phyloP scores from a whole-genome alignment of 768 basidiomycete genomes.

The Cystoderma amianthinum region DNA sequence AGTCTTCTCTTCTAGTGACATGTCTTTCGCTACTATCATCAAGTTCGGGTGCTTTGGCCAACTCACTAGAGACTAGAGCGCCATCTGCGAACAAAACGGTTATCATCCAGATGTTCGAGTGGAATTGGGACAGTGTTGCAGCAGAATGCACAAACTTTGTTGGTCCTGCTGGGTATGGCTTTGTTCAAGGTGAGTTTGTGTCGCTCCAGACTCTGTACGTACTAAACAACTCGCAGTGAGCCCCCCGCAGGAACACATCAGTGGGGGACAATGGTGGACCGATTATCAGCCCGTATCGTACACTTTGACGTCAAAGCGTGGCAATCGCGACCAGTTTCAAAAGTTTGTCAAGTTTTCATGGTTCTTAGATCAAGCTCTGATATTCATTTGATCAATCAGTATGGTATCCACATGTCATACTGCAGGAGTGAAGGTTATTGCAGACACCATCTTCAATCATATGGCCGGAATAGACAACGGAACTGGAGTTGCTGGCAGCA shows the following conservation, averaged over 20 bases:
- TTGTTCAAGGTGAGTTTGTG: constrained; percentile 49
- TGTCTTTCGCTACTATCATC: background rate
- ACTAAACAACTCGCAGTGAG: constrained; percentile 24
- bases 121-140: constrained; percentile 56
- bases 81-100: constrained; percentile 33
- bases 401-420: constrained; percentile 45
- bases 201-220: background rate
- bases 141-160: constrained; percentile 59
- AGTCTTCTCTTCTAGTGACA: background rate
- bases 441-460: constrained; percentile 59
- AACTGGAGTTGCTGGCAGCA: constrained; percentile 39
- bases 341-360: constrained; percentile 11
- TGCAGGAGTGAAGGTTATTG: constrained; percentile 50
- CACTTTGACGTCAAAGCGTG: constrained; percentile 58
- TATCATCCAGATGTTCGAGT: constrained; percentile 69
- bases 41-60: background rate
- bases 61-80: constrained; percentile 9
- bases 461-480: constrained; percentile 49
- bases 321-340: constrained; percentile 45
- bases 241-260: constrained; percentile 52
- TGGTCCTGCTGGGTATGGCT: constrained; percentile 66
- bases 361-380: background rate
- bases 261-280: constrained; percentile 65
- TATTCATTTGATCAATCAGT: constrained; percentile 16
- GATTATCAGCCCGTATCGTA: constrained; percentile 70